Conservation (phyloP, 108 stramenopile species). For the Stephanodiscus minutulus region DNA sequence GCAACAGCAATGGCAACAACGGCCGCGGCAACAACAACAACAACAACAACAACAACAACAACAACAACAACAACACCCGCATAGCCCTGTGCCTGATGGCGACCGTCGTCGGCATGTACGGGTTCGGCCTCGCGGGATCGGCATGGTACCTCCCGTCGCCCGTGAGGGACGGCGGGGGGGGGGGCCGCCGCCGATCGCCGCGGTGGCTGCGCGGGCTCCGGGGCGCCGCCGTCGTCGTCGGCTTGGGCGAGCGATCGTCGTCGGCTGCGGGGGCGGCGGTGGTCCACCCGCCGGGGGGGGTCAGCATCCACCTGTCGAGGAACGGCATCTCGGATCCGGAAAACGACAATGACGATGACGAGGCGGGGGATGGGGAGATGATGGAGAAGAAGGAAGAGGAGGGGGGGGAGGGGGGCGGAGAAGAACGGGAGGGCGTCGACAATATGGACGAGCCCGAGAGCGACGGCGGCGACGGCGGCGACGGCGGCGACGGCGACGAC, state of each 20-base stretch:
- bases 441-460: no score
- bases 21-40: no score
- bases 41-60: not conserved
- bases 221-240: not conserved
- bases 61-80: conserved; percentile 32
- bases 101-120: conserved; percentile 27
- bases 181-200: conserved; percentile 27
- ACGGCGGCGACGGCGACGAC: not conserved
- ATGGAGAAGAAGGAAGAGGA: not conserved
- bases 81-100: conserved; percentile 34
- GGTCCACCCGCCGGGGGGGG: conserved; percentile 22
- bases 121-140: conserved; percentile 30
- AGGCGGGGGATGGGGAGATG: not conserved
- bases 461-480: conserved; percentile 3
- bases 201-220: conserved; percentile 30
- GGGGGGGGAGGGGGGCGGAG: not conserved
- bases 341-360: not conserved
- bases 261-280: conserved; percentile 5
- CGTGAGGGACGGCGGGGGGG: not conserved
- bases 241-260: not conserved
- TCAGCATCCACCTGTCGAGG: conserved; percentile 32
- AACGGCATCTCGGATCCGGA: conserved; percentile 32
- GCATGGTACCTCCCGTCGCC: conserved; percentile 44
- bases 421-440: conserved; percentile 4
- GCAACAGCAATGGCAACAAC: no score